Conservation (phyloP, 176 grass and related monocot species). For the Oryza rufipogon region DNA sequence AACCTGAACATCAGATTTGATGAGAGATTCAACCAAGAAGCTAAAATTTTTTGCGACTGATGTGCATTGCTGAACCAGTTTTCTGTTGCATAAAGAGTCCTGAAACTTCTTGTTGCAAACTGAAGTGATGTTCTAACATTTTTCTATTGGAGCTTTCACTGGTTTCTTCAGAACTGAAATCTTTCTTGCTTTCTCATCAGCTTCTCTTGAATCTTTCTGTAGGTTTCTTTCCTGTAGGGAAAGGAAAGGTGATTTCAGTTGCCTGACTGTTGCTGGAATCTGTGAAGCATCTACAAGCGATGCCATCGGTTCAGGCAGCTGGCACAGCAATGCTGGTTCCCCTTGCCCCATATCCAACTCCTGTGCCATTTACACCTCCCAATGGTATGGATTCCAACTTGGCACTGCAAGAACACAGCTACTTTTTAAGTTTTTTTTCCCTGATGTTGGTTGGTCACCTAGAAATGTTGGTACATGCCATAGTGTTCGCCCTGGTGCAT, state of each 20-base stretch:
- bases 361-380: constrained; percentile 69
- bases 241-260: constrained; percentile 17
- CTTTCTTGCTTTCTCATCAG: constrained; percentile 9
- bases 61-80: background rate
- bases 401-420: constrained; percentile 9
- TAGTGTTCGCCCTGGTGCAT: too few relatives aligned
- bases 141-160: background rate
- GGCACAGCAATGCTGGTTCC: constrained; percentile 92
- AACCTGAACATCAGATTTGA: constrained; percentile 1
- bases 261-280: constrained; percentile 15
- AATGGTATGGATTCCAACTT: constrained; percentile 63
- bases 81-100: background rate
- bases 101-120: background rate
- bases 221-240: constrained; percentile 58
- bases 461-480: background rate
- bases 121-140: background rate
- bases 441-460: background rate
- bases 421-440: background rate
- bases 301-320: constrained; percentile 42
- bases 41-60: too few relatives aligned
- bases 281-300: background rate
- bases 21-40: background rate
- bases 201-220: background rate
- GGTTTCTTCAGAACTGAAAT: constrained; percentile 7
- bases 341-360: constrained; percentile 85